Base-by-base conservation (phyloP, 1,284 basidiomycete genomes). In the Sporisorium scitamineum region DNA sequence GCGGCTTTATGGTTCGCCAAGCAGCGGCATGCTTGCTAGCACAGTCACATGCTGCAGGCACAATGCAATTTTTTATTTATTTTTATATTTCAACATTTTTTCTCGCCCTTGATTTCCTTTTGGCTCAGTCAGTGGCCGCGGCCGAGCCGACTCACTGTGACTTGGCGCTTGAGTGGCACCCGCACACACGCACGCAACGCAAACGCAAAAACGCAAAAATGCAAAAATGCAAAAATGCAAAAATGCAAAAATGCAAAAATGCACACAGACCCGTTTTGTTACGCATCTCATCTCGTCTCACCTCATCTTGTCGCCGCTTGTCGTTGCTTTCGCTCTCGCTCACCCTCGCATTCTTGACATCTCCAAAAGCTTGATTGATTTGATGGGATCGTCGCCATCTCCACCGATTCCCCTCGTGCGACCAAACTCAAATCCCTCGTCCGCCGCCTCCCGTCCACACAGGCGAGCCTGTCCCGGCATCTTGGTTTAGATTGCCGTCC, bases 401-500 rank as follows among this genome's bases (percentile, higher is more conserved):
- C 45, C 45, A 27, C 45, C 26, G 24, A 14, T 26, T 32, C 29
- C 48, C 7, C 48, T 29, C 29, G 31, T 32, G 24, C 41, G 41
- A 42, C 22, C 41, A 42, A 27, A 26, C 45, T 27, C 45, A 27
- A 47, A 47, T 47, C 45, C 26, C 24, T 26, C 45, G 16, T 8
- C 44, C 16, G 47, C 31, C 26, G 31, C 48, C 22, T n/a, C 48
- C 31, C 20, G 3, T 16, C 50, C 29, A 10, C 27, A 32, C 48
- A n/a, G 29, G 27, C 45, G 5, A 29, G 14, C 26, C 10, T 16
- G 18, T 48, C 47, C 47, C 47, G 47, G 47, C 47, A 48, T 48
- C 47, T 24, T 48, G 47, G 20, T 24, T 22, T 53, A 53, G 52
- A 39, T 53, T 24, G 52, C 52, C 52, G 34, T 53, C 22, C 52